Evolutionary conservation across 495 filamentous ascomycete species (phyloP).

Genomic region (Penicillium desertorum): DNA sequence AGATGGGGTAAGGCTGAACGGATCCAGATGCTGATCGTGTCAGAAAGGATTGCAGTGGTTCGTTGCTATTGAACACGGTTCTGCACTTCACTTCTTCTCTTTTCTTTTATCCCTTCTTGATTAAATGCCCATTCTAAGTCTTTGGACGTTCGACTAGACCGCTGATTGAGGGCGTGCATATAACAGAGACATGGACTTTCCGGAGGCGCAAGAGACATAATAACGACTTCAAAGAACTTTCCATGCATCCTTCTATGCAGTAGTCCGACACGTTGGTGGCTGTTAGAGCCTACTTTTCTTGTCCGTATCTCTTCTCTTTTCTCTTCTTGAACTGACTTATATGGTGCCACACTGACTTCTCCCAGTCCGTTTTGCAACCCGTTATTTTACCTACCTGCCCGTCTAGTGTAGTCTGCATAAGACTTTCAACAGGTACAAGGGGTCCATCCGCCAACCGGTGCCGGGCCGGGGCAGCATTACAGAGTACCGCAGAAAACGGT

Average conservation of each 20-base stretch:
- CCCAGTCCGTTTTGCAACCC: constrained; percentile 19
- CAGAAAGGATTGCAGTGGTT: background rate
- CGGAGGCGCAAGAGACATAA: background rate
- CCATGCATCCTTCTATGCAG: constrained; percentile 46
- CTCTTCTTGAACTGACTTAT: constrained; percentile 7
- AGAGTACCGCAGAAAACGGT: constrained; percentile 18
- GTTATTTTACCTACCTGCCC: constrained; percentile 20
- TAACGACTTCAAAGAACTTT: constrained; percentile 34
- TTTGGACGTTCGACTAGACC: constrained; percentile 6
- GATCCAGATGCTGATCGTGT: background rate
- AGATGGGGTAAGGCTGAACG: background rate
- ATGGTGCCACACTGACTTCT: constrained; percentile 18
- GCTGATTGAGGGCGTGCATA: constrained; percentile 10
- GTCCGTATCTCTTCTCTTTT: constrained; percentile 3
- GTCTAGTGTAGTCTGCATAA: constrained; percentile 10
- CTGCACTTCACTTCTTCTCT: no score
- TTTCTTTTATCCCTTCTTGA: background rate
- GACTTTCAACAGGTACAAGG: constrained; percentile 15
- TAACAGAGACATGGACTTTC: constrained; percentile 7
- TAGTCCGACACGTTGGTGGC: constrained; percentile 27
- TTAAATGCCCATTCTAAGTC: background rate
- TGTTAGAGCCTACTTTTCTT: constrained; percentile 15
- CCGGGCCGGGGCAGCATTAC: background rate
- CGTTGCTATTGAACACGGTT: background rate
- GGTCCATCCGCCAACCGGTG: constrained; percentile 5